phyloP scores from a whole-genome alignment of 371 early-diverging fungal genomes.

The Amoeboaphelidium occidentale region DNA sequence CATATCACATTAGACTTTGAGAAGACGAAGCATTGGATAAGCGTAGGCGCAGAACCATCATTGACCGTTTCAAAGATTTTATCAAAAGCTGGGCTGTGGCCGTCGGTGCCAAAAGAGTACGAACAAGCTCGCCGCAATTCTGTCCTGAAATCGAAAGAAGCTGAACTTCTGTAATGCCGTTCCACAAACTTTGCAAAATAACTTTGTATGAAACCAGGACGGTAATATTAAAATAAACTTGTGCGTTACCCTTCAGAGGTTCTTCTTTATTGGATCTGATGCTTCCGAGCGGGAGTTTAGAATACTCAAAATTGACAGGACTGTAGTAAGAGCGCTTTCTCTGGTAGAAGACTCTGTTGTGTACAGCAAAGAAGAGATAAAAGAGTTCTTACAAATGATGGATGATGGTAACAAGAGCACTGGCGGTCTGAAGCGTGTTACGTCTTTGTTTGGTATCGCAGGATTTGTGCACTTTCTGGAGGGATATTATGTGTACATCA shows the following conservation, averaged over 20 bases:
- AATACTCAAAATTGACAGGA: conserved; percentile 67
- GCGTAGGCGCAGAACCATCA: neutral
- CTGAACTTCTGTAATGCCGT: no score
- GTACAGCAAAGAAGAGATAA: conserved; percentile 44
- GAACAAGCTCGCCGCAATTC: no score
- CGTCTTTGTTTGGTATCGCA: conserved; percentile 34
- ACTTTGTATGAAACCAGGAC: no score
- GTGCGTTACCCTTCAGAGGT: no score
- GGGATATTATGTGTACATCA: conserved; percentile 72
- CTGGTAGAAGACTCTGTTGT: conserved; percentile 18
- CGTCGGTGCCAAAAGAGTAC: neutral
- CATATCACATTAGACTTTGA: neutral
- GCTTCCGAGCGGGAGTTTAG: no score
- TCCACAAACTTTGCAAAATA: no score
- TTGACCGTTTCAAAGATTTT: neutral
- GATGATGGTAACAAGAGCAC: conserved; percentile 44
- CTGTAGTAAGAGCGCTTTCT: conserved; percentile 8
- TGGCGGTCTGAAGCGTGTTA: conserved; percentile 45
- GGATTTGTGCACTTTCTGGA: conserved; percentile 78
- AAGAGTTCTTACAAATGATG: conserved; percentile 49
- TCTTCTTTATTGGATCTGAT: no score
- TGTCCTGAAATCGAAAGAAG: no score
- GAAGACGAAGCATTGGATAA: neutral
- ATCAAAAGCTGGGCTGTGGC: neutral
- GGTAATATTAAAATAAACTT: no score